Evolutionary conservation across 139 green algal genomes (phyloP).

Genomic region (Nannochloris sp.): DNA sequence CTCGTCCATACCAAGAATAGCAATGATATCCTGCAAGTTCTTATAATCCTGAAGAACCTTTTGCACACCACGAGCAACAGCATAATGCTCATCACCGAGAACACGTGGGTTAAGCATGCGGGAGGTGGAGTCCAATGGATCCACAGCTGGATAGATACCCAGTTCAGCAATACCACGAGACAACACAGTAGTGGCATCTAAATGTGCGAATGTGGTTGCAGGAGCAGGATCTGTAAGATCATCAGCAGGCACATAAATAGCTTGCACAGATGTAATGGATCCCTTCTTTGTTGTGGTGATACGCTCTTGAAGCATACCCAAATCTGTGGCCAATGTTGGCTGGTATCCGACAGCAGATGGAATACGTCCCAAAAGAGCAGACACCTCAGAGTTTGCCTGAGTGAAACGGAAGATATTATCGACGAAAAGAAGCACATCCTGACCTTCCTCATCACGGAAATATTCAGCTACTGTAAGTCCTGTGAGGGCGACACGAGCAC

Average conservation of each 20-base stretch:
- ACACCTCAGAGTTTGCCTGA: slow-evolving; percentile 98
- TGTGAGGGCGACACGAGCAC: slow-evolving; percentile 94
- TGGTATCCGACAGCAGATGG: slow-evolving; percentile 99
- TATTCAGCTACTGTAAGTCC: slow-evolving; percentile 97
- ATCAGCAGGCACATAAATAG: slow-evolving; percentile 98
- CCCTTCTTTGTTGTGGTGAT: slow-evolving; percentile 98
- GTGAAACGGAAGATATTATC: slow-evolving; percentile 99
- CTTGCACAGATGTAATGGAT: slow-evolving; percentile 98
- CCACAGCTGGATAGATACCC: slow-evolving; percentile 99
- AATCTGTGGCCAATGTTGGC: slow-evolving; percentile 95
- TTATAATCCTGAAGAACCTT: slow-evolving; percentile 97
- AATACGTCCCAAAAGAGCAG: slow-evolving; percentile 95
- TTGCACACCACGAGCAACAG: slow-evolving; percentile 88
- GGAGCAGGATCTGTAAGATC: slow-evolving; percentile 97
- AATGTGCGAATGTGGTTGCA: slow-evolving; percentile 96
- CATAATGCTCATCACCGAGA: slow-evolving; percentile 95
- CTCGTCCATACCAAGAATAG: slow-evolving; percentile 99
- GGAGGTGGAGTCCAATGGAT: slow-evolving; percentile 97
- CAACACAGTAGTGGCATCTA: slow-evolving; percentile 98
- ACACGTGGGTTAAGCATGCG: slow-evolving; percentile 94
- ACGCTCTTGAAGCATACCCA: slow-evolving; percentile 94
- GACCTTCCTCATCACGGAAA: slow-evolving; percentile 98
- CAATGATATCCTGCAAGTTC: slow-evolving; percentile 99
- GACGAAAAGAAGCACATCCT: slow-evolving; percentile 99
- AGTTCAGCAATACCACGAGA: slow-evolving; percentile 97